A percentile compares a stretch with the other conserved stretches of the same genome.
These are phyloP conservation scores for Cyphellophora attinorum DNA, from an alignment of 2,329 filamentous ascomycete genomes.

Conservation along the genomic window DNA sequence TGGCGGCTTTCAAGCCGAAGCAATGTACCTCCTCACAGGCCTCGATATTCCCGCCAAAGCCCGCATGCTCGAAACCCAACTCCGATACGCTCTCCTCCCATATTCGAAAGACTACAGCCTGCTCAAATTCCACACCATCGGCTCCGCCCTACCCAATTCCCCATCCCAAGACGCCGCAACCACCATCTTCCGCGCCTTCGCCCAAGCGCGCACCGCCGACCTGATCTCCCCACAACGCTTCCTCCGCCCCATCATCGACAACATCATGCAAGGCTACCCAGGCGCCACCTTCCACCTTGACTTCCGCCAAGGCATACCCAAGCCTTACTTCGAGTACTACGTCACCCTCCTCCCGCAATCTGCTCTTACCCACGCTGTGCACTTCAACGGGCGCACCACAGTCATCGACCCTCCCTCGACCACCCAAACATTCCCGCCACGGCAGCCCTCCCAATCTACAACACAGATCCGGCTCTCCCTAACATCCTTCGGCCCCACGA, in stretches of 20 bases:
- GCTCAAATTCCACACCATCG: conserved; percentile 23
- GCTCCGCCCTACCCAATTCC: conserved; percentile 24
- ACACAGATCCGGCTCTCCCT: conserved; percentile 15
- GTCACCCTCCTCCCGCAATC: conserved; percentile 19
- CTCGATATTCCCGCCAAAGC: conserved; percentile 38
- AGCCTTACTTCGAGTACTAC: conserved; percentile 25
- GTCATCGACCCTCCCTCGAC: conserved; percentile 17
- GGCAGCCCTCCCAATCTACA: conserved; percentile 16
- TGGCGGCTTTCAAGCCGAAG: conserved; percentile 39
- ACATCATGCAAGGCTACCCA: conserved; percentile 32
- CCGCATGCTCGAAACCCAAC: conserved; percentile 35
- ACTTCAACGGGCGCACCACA: conserved; percentile 18
- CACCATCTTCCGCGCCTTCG: conserved; percentile 31
- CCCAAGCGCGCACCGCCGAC: conserved; percentile 34
- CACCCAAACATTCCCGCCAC: conserved; percentile 18
- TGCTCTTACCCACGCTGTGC: conserved; percentile 21
- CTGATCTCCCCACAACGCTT: conserved; percentile 25
- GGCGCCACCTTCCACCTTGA: conserved; percentile 27
- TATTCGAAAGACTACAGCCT: conserved; percentile 24
- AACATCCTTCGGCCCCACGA: conserved; percentile 21
- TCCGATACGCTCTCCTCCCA: conserved; percentile 28
- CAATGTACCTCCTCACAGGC: conserved; percentile 34
- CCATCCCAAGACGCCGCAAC: conserved; percentile 33
- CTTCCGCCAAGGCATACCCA: conserved; percentile 24
- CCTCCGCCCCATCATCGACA: conserved; percentile 26